Evolutionary conservation across 1,284 basidiomycete species (phyloP).

Genomic region (Puccinia coronata): DNA sequence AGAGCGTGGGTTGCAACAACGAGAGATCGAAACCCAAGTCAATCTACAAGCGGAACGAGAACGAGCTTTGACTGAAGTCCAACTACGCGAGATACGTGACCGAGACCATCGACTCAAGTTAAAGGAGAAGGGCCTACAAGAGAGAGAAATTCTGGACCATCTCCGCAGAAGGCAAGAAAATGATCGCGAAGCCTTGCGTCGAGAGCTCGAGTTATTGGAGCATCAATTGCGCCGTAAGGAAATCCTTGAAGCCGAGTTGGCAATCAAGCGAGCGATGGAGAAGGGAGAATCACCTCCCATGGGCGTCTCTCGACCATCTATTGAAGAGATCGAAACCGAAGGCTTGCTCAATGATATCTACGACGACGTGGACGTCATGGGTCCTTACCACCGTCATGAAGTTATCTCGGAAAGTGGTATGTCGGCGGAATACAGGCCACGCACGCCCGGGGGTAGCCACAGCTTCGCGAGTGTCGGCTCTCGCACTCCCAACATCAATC

Average conservation of each 20-base stretch:
- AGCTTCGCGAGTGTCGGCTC: neutral
- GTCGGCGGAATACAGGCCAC: conserved; percentile 17
- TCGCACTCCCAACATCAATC: conserved; percentile 21
- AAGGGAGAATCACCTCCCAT: conserved; percentile 46
- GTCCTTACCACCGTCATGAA: conserved; percentile 23
- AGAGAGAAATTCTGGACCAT: conserved; percentile 45
- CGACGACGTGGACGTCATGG: conserved; percentile 32
- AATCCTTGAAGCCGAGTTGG: conserved; percentile 40
- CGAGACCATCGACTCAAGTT: conserved; percentile 39
- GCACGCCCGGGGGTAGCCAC: conserved; percentile 28
- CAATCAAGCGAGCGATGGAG: conserved; percentile 40
- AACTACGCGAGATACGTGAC: conserved; percentile 42
- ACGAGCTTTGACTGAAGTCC: conserved; percentile 27
- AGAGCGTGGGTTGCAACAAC: conserved; percentile 43
- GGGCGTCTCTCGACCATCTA: conserved; percentile 40
- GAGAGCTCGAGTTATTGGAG: conserved; percentile 30
- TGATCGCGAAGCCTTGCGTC: conserved; percentile 40
- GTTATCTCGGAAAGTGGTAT: neutral
- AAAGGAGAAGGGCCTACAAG: conserved; percentile 45
- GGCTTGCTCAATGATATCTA: conserved; percentile 42
- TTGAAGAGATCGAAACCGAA: conserved; percentile 48
- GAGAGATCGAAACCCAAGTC: conserved; percentile 47
- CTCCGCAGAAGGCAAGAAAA: conserved; percentile 42
- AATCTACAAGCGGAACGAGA: conserved; percentile 30
- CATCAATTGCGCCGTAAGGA: conserved; percentile 34